Base-by-base conservation (phyloP, 2,329 filamentous ascomycete species). In the Curvularia eragrostidis region DNA sequence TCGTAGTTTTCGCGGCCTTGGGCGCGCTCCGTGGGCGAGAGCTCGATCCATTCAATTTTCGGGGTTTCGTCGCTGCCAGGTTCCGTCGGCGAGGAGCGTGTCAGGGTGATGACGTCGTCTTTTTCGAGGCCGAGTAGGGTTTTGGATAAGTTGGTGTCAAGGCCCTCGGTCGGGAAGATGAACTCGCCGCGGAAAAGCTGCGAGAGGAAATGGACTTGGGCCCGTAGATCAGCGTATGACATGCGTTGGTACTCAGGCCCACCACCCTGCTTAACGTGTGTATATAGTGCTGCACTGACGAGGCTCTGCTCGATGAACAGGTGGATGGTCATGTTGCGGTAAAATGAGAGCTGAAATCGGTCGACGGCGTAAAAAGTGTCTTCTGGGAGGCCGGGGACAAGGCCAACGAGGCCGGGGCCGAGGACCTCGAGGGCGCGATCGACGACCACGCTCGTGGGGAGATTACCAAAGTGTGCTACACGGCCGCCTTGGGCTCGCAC, bases 321-420 rank as follows among this genome's bases (percentile, higher is more conserved):
- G 74, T 99, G 95, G 61, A 99, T 99, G 0, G 94, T 97, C 95
- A 98, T 98, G 77, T 99, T 99, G 51, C 95, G 89, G 79, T 99
- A 99, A 77, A 99, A 99, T 0, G 93, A 97, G 9, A 99, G 85
- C 74, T 99, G 95, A 81, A 99, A 99, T 52, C 81, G 86, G 75
- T 99, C 95, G 38, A 97, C 93, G 4, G 95, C 95, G 70, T 91
- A 97, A 77, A 91, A 98, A 0, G 95, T 98, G 18, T 91, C 91
- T 74, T 99, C 95, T 0, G 91, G 90, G 5, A 99, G 80, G 0
- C 89, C 91, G 36, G 89, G 85, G 0, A 96, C 84, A 4, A 89
- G 82, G 4, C 93, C 92, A 0, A 99, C 93, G 1, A 99, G 84
- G 49, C 95, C 90, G 52, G 91, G 91, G 0, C 95, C 95, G 0